phyloP scores from a whole-genome alignment of 129 eudicot genomes.

The Flaveria bidentis region DNA sequence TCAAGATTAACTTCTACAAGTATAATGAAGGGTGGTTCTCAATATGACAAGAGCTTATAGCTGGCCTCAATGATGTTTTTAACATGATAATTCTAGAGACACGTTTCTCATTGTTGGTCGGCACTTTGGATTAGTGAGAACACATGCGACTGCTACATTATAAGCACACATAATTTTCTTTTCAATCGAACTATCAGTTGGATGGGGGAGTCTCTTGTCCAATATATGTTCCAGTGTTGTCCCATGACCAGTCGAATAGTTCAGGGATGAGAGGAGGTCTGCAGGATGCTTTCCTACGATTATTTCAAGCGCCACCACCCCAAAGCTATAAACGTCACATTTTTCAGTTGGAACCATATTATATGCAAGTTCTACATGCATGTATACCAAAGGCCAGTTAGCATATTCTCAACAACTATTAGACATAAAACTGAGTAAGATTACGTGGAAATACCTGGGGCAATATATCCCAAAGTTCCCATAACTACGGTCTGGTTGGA shows the following conservation, averaged over 20 bases:
- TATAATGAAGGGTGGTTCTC: background rate
- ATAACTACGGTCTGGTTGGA: conserved; percentile 4
- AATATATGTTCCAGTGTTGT: conserved; percentile 14
- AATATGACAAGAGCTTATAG: background rate
- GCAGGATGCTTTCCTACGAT: conserved; percentile 48
- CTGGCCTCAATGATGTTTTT: background rate
- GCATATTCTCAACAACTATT: background rate
- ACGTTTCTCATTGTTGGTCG: conserved; percentile 30
- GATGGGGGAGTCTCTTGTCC: conserved; percentile 36
- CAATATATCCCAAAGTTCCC: conserved; percentile 30
- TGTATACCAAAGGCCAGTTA: background rate
- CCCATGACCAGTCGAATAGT: background rate
- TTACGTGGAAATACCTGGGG: conserved; percentile 23
- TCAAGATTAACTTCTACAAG: no score
- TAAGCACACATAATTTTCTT: conserved; percentile 18
- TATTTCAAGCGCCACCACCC: conserved; percentile 40
- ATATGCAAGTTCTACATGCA: conserved; percentile 37
- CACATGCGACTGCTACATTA: conserved; percentile 18
- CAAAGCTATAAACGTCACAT: conserved; percentile 45
- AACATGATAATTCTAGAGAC: conserved; percentile 18
- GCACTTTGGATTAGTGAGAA: conserved; percentile 9
- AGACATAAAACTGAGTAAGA: background rate
- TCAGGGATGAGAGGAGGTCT: conserved; percentile 25
- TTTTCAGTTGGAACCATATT: conserved; percentile 20
- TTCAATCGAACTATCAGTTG: conserved; percentile 16